These are phyloP conservation scores for Raddia guianensis DNA, from an alignment of 176 grass and related monocot genomes.

Conservation along the genomic window DNA sequence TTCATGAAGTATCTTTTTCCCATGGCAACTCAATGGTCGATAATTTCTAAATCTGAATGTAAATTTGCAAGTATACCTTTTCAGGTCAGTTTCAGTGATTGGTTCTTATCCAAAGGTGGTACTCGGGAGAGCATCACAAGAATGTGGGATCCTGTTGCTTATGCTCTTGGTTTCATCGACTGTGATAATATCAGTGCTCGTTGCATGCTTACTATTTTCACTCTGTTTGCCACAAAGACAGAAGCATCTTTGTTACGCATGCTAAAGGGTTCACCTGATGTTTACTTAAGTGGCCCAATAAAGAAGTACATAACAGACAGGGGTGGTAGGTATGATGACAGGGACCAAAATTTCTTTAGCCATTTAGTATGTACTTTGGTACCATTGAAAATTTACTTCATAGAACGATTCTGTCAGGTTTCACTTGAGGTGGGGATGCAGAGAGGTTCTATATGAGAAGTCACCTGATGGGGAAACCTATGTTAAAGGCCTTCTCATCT, in stretches of 20 bases:
- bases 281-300: constrained; percentile 92
- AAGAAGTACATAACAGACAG: constrained; percentile 92
- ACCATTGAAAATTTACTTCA: constrained; percentile 19
- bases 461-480: constrained; percentile 64
- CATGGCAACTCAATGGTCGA: constrained; percentile 4
- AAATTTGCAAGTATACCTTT: constrained; percentile 26
- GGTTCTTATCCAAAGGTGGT: constrained; percentile 99
- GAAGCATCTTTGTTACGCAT: constrained; percentile 96
- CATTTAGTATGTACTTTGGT: constrained; percentile 19
- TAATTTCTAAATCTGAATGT: constrained; percentile 27
- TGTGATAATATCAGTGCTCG: constrained; percentile 99
- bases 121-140: constrained; percentile 77
- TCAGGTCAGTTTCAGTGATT: constrained; percentile 91
- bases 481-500: constrained; percentile 81
- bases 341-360: constrained; percentile 29
- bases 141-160: constrained; percentile 99
- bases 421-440: constrained; percentile 96
- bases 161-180: constrained; percentile 96
- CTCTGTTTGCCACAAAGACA: constrained; percentile 96
- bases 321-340: constrained; percentile 85
- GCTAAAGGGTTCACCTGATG: constrained; percentile 99
- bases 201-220: constrained; percentile 99
- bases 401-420: constrained; percentile 61
- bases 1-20: constrained; percentile 46
- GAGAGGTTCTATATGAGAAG: constrained; percentile 87